Percentiles rank a stretch among this genome's conserved stretches.
Evolutionary conservation across 345 rosid genomes (phyloP).

Genomic region (Sisymbrium altissimum): DNA sequence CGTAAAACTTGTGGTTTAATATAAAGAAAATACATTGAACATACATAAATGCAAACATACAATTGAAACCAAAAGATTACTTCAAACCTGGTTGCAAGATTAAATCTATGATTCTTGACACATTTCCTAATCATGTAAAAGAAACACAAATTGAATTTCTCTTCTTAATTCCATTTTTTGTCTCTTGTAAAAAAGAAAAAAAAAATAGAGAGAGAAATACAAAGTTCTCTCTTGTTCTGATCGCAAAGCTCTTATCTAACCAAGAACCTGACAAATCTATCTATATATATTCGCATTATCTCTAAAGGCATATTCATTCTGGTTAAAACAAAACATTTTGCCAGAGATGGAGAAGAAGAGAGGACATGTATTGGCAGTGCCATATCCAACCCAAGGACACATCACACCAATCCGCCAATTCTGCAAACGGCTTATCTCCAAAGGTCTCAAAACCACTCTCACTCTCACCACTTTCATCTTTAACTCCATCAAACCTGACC

Average conservation of each 20-base stretch:
- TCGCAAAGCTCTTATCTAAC: conserved; percentile 11
- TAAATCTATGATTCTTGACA: background rate
- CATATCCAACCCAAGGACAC: conserved; percentile 50
- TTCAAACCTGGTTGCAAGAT: background rate
- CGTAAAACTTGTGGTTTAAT: background rate
- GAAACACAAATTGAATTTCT: background rate
- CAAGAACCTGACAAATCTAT: background rate
- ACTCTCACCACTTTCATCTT: conserved; percentile 31
- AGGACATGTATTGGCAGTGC: conserved; percentile 35
- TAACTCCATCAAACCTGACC: conserved; percentile 35
- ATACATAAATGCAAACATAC: background rate
- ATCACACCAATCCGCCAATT: conserved; percentile 52
- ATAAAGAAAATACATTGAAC: no score
- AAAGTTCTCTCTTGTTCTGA: background rate
- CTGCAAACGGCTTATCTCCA: conserved; percentile 48
- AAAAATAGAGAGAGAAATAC: background rate
- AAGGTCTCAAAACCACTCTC: conserved; percentile 46
- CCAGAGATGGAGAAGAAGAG: conserved; percentile 21
- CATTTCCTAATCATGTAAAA: background rate
- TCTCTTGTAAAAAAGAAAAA: background rate
- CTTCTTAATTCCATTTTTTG: background rate
- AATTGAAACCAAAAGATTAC: background rate
- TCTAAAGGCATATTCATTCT: background rate
- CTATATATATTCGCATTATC: background rate
- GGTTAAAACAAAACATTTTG: background rate